Conservation (phyloP, 2,329 filamentous ascomycete genomes). For the Aureobasidium mangrovei region DNA sequence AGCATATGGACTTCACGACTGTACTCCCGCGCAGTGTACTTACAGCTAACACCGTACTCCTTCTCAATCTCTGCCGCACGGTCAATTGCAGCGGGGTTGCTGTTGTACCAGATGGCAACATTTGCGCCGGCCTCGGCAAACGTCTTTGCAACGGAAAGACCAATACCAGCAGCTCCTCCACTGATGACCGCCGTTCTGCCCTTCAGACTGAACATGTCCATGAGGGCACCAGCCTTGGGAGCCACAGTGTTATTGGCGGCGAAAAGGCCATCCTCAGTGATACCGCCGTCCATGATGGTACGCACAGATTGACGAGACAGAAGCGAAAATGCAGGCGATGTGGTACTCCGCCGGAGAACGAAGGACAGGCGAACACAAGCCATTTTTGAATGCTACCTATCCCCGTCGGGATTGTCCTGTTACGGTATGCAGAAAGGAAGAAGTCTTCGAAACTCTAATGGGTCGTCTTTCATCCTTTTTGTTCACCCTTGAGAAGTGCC, state of each 20-base stretch:
- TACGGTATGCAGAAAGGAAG: neutral
- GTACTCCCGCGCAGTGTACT: neutral
- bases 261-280: conserved; percentile 30
- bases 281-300: conserved; percentile 20
- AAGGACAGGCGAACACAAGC: neutral
- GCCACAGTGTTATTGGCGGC: conserved; percentile 28
- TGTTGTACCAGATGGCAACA: conserved; percentile 38
- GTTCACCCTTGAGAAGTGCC: neutral
- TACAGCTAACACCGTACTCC: conserved; percentile 28
- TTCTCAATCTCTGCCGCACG: conserved; percentile 26
- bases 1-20: neutral
- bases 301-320: neutral
- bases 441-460: neutral
- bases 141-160: conserved; percentile 25
- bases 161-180: conserved; percentile 29
- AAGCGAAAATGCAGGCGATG: neutral
- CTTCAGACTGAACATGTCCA: conserved; percentile 26
- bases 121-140: conserved; percentile 35
- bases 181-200: conserved; percentile 30
- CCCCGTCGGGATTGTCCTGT: neutral
- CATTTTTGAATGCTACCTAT: conserved; percentile 3
- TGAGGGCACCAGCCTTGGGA: conserved; percentile 22
- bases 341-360: conserved; percentile 1
- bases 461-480: conserved; percentile 10
- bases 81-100: conserved; percentile 27